Base-by-base conservation (phyloP, 305 asterid genomes). In the Rubia tinctorum region DNA sequence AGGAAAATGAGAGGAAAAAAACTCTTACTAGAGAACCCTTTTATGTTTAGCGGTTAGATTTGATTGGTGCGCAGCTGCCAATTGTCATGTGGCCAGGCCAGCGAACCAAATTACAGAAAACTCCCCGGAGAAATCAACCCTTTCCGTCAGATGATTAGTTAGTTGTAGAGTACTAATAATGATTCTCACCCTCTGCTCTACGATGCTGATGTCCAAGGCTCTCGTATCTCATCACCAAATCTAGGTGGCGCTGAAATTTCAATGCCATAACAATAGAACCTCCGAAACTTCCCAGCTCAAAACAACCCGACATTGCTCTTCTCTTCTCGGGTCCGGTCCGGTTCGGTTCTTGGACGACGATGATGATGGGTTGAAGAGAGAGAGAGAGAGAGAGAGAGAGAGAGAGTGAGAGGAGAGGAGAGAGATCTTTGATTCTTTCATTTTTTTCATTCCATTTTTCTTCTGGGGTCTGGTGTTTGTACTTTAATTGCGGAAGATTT, bases 291-390 rank as follows among this genome's bases (percentile, higher is more conserved):
- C n/a, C 78, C 68, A 25, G 59, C 60, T 45, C 59, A n/a, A 18
- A 45, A 73, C 49, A 68, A 56, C 68, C 56, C 75, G 58, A 62
- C 78, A 51, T 76, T 70, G 69, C n/a, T n/a, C n/a, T n/a, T n/a
- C 12, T 64, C 47, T 62, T n/a, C n/a, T 20, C 59, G 5, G 56
- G 34, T 56, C 12, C 49, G 34, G 34, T 30, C 34, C 34, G 34
- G 34, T 30, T 30, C 34, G 34, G n/a, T n/a, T n/a, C n/a, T n/a
- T 1, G 27, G 18, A 25, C 2, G 64, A 23, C 6, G 68, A 76
- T 45, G 76, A 23, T 34, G 63, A 45, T 64, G 69, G 47, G 49
- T 64, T 64, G 72, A 42, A 42, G 68, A 39, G 61, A 47, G 47
- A 47, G 65, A 47, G 58, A 6, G 23, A n/a, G n/a, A n/a, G n/a